A percentile compares a stretch with the other conserved stretches of the same genome.
These are phyloP conservation scores for Pilatotrama ljubarskyi DNA, from an alignment of 768 basidiomycete species.

Conservation along the genomic window DNA sequence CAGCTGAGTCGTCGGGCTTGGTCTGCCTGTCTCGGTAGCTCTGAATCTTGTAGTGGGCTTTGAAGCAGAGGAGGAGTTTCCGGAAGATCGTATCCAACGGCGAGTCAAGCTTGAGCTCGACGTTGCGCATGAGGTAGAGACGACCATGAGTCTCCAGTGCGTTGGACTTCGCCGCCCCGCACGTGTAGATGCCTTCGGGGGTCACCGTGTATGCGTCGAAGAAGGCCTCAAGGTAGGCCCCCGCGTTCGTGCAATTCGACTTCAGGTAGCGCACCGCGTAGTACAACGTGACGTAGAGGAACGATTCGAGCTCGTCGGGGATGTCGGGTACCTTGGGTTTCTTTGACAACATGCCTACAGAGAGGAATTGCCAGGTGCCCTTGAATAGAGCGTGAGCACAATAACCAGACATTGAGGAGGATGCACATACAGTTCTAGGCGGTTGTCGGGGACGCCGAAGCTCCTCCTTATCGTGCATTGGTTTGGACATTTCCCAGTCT, in stretches of 20 bases:
- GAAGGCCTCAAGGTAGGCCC: neutral
- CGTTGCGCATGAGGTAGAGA: neutral
- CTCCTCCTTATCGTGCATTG: neutral
- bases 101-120: neutral
- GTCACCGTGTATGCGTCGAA: neutral
- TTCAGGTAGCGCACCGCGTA: slow-evolving; percentile 1
- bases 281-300: slow-evolving; percentile 16
- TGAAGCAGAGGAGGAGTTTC: neutral
- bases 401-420: neutral
- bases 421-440: neutral
- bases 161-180: neutral
- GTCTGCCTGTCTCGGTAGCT: no score
- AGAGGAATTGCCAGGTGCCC: slow-evolving; percentile 24
- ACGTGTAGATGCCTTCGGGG: no score
- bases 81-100: neutral
- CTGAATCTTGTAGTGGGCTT: neutral
- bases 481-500: slow-evolving; percentile 14
- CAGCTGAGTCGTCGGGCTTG: neutral
- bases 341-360: neutral
- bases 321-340: neutral
- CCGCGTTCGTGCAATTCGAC: neutral
- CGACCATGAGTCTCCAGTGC: neutral
- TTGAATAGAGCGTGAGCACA: neutral
- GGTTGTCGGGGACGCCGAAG: neutral
- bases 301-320: slow-evolving; percentile 20